Conservation (phyloP, 768 basidiomycete genomes). For the Phaeolepiota aurea region DNA sequence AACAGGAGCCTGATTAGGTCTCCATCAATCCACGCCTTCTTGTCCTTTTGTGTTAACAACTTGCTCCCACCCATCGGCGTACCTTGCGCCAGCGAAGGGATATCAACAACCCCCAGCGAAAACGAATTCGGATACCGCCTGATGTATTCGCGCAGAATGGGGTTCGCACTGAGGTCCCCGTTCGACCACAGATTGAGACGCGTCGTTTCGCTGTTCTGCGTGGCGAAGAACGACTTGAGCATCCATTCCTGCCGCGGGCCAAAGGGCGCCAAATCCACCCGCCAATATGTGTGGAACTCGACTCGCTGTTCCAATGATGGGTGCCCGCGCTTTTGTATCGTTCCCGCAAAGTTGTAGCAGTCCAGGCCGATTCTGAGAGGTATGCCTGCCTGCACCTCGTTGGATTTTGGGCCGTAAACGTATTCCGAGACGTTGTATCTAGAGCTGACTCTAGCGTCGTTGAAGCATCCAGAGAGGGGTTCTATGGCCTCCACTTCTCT, state of each 20-base stretch:
- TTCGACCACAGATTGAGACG: constrained; percentile 90
- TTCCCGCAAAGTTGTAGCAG: constrained; percentile 90
- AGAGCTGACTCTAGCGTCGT: constrained; percentile 47
- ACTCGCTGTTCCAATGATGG: constrained; percentile 37
- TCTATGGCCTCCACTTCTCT: constrained; percentile 58
- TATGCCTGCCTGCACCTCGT: constrained; percentile 76
- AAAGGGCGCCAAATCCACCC: constrained; percentile 79
- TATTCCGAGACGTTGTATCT: constrained; percentile 60
- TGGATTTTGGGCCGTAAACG: constrained; percentile 55
- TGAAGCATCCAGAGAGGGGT: constrained; percentile 71
- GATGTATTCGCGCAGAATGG: constrained; percentile 54
- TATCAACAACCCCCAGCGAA: constrained; percentile 61
- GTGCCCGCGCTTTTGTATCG: constrained; percentile 37
- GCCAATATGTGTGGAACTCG: constrained; percentile 91
- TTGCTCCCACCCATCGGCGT: constrained; percentile 68
- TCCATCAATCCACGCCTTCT: constrained; percentile 90
- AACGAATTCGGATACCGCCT: constrained; percentile 62
- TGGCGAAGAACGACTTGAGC: constrained; percentile 90
- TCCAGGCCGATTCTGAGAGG: constrained; percentile 73
- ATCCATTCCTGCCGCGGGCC: constrained; percentile 80
- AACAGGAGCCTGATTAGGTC: constrained; percentile 85
- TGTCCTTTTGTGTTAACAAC: constrained; percentile 54
- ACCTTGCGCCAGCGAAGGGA: constrained; percentile 55
- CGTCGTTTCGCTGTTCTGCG: constrained; percentile 60
- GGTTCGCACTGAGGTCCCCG: constrained; percentile 53